Conservation (phyloP, 2,329 filamentous ascomycete species). For the Hirsutella thompsonii region DNA sequence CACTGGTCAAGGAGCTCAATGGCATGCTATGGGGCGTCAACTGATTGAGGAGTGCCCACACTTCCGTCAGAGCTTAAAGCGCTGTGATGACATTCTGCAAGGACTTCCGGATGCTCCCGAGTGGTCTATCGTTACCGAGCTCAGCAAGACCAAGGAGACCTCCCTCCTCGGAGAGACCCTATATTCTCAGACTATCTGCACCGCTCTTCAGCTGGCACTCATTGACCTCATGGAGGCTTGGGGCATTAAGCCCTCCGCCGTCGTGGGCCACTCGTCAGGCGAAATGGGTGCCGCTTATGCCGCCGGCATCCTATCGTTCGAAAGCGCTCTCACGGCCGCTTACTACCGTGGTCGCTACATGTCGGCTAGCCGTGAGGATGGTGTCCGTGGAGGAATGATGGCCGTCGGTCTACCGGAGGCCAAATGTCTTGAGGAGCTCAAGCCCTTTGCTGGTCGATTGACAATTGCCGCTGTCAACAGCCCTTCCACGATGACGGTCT, state of each 20-base stretch:
- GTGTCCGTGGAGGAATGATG: constrained; percentile 22
- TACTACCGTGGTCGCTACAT: constrained; percentile 18
- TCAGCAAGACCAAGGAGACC: constrained; percentile 15
- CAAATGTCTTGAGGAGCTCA: constrained; percentile 10
- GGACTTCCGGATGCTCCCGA: constrained; percentile 7
- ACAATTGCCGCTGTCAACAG: constrained; percentile 20
- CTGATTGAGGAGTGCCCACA: constrained; percentile 13
- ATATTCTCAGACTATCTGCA: constrained; percentile 22
- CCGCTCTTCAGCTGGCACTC: constrained; percentile 26
- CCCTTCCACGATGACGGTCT: constrained; percentile 13
- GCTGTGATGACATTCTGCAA: constrained; percentile 15
- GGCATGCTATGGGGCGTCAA: constrained; percentile 11
- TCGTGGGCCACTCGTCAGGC: constrained; percentile 28
- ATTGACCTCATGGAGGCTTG: constrained; percentile 20
- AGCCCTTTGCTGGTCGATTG: constrained; percentile 13
- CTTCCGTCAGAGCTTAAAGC: constrained; percentile 14
- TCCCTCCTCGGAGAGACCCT: constrained; percentile 9
- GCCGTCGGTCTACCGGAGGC: constrained; percentile 18
- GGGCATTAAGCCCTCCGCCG: constrained; percentile 20
- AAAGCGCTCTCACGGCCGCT: constrained; percentile 17
- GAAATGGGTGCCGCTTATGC: constrained; percentile 31
- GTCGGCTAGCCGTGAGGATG: constrained; percentile 10
- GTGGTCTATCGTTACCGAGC: constrained; percentile 18
- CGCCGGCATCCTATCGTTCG: constrained; percentile 17
- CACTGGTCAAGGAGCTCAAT: constrained; percentile 15